phyloP scores from a whole-genome alignment of 2,329 filamentous ascomycete genomes.

The Venturia carpophila region DNA sequence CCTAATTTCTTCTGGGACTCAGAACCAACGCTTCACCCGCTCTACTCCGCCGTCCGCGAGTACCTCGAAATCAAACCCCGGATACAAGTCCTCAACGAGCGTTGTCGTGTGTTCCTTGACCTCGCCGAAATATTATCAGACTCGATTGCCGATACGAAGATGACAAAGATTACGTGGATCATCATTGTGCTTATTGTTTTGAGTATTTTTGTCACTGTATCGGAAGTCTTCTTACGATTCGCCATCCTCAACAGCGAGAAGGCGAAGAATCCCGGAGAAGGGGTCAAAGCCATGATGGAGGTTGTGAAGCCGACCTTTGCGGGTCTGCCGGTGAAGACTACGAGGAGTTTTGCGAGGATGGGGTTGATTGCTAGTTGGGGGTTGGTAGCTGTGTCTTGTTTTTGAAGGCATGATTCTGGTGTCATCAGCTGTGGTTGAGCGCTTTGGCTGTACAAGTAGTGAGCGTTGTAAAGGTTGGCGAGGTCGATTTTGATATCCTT shows the following conservation, averaged over 20 bases:
- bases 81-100: slow-evolving; percentile 93
- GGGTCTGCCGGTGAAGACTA: background rate
- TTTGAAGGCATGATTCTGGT: background rate
- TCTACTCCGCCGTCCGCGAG: slow-evolving; percentile 90
- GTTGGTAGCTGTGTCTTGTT: slow-evolving; percentile 1
- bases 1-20: slow-evolving; percentile 99
- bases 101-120: slow-evolving; percentile 92
- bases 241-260: slow-evolving; percentile 29
- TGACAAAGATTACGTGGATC: slow-evolving; percentile 96
- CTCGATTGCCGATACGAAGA: slow-evolving; percentile 86
- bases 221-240: slow-evolving; percentile 83
- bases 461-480: background rate
- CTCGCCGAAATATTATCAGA: slow-evolving; percentile 91
- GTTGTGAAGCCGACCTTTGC: background rate
- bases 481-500: background rate
- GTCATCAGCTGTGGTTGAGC: background rate
- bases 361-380: slow-evolving; percentile 9
- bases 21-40: slow-evolving; percentile 86
- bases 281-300: slow-evolving; percentile 1
- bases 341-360: slow-evolving; percentile 15
- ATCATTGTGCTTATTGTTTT: slow-evolving; percentile 89
- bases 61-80: slow-evolving; percentile 96
- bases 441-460: background rate
- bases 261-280: slow-evolving; percentile 9
- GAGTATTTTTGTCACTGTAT: slow-evolving; percentile 82